phyloP scores from a whole-genome alignment of 140 eudicot species.

The Anethum foeniculum region DNA sequence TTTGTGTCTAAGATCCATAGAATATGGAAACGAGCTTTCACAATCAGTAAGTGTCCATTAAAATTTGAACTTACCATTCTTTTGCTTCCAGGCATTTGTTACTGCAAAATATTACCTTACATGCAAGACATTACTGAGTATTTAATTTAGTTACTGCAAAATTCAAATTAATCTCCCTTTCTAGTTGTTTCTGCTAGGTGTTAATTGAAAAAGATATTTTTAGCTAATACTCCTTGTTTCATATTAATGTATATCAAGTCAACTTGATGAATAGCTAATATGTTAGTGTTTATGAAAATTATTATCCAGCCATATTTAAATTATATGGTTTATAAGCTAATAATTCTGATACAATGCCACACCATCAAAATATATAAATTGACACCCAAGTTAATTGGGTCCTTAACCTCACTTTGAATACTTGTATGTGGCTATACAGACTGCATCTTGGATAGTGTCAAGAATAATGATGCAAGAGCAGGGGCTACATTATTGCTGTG shows the following conservation, averaged over 20 bases:
- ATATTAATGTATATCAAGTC: neutral
- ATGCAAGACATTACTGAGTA: neutral
- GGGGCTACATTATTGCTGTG: conserved; percentile 30
- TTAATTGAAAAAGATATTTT: neutral
- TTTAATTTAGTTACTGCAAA: neutral
- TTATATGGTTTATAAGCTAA: neutral
- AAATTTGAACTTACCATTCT: neutral
- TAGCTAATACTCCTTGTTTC: neutral
- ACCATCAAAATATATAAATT: neutral
- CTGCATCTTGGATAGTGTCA: conserved; percentile 30
- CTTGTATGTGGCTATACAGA: conserved; percentile 14
- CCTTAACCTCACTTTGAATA: neutral
- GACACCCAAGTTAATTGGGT: too few species aligned
- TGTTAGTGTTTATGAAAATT: neutral
- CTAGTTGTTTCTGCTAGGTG: neutral
- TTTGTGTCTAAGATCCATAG: conserved; percentile 29
- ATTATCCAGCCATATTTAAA: neutral
- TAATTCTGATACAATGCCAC: neutral
- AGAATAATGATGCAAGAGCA: conserved; percentile 26
- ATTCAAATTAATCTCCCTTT: neutral
- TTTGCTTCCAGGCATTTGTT: neutral
- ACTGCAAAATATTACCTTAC: neutral
- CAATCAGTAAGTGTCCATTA: conserved; percentile 12
- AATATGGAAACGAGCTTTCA: neutral
- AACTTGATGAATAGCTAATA: neutral